A percentile compares a stretch with the other conserved stretches of the same genome.
phyloP scores from a whole-genome alignment of 2,329 filamentous ascomycete species.

The Alternaria solani region DNA sequence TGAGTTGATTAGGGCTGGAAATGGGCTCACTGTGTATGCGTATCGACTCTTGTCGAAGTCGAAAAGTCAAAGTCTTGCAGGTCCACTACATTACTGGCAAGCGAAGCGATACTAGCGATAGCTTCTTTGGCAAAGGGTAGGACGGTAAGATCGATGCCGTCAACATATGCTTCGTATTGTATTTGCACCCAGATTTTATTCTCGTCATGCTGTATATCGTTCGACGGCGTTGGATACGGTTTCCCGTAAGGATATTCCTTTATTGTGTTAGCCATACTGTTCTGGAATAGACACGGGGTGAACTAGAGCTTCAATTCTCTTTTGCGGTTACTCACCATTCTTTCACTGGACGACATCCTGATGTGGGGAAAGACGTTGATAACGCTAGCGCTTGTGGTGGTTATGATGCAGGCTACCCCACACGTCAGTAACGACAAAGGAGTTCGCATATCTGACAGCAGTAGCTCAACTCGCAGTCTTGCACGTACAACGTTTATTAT shows the following conservation, averaged over 20 bases:
- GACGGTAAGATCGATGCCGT: conserved; percentile 37
- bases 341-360: conserved; percentile 1
- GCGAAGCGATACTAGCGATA: conserved; percentile 35
- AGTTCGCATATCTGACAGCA: conserved; percentile 1
- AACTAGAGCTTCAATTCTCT: background rate
- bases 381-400: background rate
- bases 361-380: background rate
- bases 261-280: background rate
- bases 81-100: conserved; percentile 21
- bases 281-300: background rate
- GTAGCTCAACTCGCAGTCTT: background rate
- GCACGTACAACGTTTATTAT: background rate
- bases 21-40: conserved; percentile 40
- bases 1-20: background rate
- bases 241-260: conserved; percentile 10
- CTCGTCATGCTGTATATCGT: background rate
- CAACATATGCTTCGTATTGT: conserved; percentile 18
- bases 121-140: conserved; percentile 44
- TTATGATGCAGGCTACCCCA: background rate
- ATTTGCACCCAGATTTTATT: conserved; percentile 20
- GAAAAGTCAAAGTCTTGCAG: conserved; percentile 17
- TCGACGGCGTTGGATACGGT: background rate
- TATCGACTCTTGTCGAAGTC: conserved; percentile 42
- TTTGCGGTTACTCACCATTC: background rate
- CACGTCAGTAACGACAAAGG: background rate